Percentiles rank a stretch among this genome's conserved stretches.
Evolutionary conservation across 2,329 filamentous ascomycete genomes (phyloP).

Genomic region (Colletotrichum orbiculare): DNA sequence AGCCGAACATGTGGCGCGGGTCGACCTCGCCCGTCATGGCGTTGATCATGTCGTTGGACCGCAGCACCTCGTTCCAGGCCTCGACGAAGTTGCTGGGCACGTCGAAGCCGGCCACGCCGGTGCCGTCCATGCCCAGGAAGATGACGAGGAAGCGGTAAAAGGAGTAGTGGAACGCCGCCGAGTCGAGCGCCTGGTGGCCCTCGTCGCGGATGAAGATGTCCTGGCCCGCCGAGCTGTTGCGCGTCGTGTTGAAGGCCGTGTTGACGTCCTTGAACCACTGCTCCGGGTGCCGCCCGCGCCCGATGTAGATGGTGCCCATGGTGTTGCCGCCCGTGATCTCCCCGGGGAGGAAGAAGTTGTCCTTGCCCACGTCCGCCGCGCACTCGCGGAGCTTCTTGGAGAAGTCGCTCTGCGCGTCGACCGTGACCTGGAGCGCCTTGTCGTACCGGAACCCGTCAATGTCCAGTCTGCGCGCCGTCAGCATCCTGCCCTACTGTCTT

Average conservation of each 20-base stretch:
- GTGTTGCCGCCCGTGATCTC: slow-evolving; percentile 74
- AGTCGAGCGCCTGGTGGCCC: slow-evolving; percentile 58
- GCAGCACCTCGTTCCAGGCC: slow-evolving; percentile 66
- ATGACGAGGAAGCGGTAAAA: slow-evolving; percentile 44
- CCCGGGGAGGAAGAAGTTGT: slow-evolving; percentile 73
- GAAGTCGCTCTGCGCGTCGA: slow-evolving; percentile 70
- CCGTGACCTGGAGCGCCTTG: slow-evolving; percentile 73
- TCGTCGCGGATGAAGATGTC: slow-evolving; percentile 66
- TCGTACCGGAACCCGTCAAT: slow-evolving; percentile 76
- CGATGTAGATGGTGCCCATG: slow-evolving; percentile 69
- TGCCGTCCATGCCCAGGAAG: slow-evolving; percentile 48
- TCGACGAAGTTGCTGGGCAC: slow-evolving; percentile 52
- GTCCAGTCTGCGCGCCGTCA: slow-evolving; percentile 55
- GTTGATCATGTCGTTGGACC: slow-evolving; percentile 70
- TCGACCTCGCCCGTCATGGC: slow-evolving; percentile 70
- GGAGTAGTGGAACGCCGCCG: slow-evolving; percentile 54
- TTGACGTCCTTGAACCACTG: slow-evolving; percentile 38
- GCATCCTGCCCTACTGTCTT: too few species aligned
- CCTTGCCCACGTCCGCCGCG: slow-evolving; percentile 64
- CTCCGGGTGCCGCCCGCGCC: slow-evolving; percentile 63
- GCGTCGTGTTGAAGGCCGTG: slow-evolving; percentile 37
- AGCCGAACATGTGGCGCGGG: slow-evolving; percentile 72
- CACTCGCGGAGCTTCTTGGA: slow-evolving; percentile 68
- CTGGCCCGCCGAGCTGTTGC: slow-evolving; percentile 25
- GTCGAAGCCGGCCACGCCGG: slow-evolving; percentile 45